phyloP scores from a whole-genome alignment of 768 basidiomycete species.

The Coprinopsis sp. region DNA sequence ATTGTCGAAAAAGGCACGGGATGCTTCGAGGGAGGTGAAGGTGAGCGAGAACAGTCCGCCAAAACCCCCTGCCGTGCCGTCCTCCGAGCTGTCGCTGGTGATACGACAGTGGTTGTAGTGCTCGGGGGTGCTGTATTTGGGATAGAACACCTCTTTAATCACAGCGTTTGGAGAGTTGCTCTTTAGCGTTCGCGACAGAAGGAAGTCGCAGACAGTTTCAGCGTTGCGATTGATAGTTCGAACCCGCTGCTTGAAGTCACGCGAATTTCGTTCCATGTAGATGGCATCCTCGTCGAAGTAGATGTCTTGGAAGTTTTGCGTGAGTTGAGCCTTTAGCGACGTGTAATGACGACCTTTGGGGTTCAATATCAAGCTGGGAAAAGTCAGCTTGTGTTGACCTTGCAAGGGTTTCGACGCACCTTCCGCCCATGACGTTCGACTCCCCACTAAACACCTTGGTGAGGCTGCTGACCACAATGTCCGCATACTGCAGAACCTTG shows the following conservation, averaged over 20 bases:
- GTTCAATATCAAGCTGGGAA: conserved; percentile 77
- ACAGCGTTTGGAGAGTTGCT: conserved; percentile 37
- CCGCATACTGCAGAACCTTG: conserved; percentile 79
- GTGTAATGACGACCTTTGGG: conserved; percentile 68
- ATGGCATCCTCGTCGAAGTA: conserved; percentile 92
- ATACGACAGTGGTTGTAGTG: conserved; percentile 72
- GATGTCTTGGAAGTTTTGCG: conserved; percentile 66
- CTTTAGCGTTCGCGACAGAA: conserved; percentile 53
- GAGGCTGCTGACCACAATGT: conserved; percentile 87
- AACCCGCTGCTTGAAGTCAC: conserved; percentile 79
- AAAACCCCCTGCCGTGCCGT: conserved; percentile 49
- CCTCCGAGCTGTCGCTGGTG: conserved; percentile 30
- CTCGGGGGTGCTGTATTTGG: conserved; percentile 69
- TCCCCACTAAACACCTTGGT: conserved; percentile 95
- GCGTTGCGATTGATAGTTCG: conserved; percentile 76
- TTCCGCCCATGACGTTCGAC: conserved; percentile 96
- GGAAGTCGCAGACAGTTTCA: conserved; percentile 74
- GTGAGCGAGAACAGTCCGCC: conserved; percentile 87
- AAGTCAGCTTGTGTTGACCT: background rate
- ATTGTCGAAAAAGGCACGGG: conserved; percentile 79
- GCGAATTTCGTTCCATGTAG: conserved; percentile 97
- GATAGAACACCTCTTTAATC: conserved; percentile 86
- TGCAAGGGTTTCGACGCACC: too few relatives aligned
- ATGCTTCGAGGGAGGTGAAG: conserved; percentile 66
- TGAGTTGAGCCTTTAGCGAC: conserved; percentile 56